A percentile compares a stretch with the other conserved stretches of the same genome.
Conservation (phyloP, 2,329 filamentous ascomycete species). For the Penicillium decumbens region DNA sequence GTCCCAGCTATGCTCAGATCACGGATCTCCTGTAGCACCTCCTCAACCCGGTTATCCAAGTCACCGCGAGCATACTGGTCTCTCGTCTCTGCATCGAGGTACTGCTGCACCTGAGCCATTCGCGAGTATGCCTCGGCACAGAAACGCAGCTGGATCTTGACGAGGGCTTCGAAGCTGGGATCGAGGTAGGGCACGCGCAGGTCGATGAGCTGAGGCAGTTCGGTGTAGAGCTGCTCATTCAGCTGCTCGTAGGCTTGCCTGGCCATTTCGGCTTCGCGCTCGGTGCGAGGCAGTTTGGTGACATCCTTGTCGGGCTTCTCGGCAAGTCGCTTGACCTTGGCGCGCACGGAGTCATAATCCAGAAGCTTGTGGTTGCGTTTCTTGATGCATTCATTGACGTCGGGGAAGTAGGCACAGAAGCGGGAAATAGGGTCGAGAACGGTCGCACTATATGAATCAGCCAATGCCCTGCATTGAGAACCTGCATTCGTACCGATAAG, state of each 20-base stretch:
- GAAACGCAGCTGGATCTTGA: constrained; percentile 97
- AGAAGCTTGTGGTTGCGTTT: constrained; percentile 98
- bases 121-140: constrained; percentile 95
- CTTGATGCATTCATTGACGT: constrained; percentile 99
- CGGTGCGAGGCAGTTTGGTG: constrained; percentile 88
- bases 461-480: neutral
- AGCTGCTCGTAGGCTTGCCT: constrained; percentile 91
- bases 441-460: constrained; percentile 59
- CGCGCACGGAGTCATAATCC: constrained; percentile 93
- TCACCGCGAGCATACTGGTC: constrained; percentile 95
- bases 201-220: constrained; percentile 93
- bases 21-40: constrained; percentile 93
- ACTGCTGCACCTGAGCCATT: constrained; percentile 99
- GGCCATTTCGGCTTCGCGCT: constrained; percentile 94
- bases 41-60: constrained; percentile 84
- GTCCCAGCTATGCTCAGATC: constrained; percentile 86
- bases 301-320: constrained; percentile 99
- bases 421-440: constrained; percentile 92
- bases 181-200: constrained; percentile 95
- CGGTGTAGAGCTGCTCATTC: constrained; percentile 90
- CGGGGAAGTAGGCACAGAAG: constrained; percentile 97
- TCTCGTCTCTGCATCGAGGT: constrained; percentile 88
- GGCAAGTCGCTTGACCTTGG: constrained; percentile 92
- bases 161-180: constrained; percentile 92
- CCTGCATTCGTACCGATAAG: constrained; percentile 63